A percentile compares a stretch with the other conserved stretches of the same genome.
Evolutionary conservation across 495 filamentous ascomycete species (phyloP).

Genomic region (Trichoderma virens): DNA sequence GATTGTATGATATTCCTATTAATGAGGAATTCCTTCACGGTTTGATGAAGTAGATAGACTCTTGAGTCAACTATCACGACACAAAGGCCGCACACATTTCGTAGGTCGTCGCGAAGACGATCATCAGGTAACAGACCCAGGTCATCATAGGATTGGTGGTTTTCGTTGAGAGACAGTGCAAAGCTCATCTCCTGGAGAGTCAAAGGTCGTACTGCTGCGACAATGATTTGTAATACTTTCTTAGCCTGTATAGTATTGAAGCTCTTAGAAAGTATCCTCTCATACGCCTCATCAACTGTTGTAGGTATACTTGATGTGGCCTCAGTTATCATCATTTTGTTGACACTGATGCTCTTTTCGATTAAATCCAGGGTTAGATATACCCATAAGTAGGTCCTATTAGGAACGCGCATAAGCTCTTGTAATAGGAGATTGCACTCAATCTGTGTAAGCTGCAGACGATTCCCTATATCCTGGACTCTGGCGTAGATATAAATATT

Average conservation of each 20-base stretch:
- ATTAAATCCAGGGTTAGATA: constrained; percentile 16
- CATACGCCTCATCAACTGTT: constrained; percentile 20
- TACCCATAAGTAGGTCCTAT: constrained; percentile 19
- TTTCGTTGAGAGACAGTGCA: constrained; percentile 5
- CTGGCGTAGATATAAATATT: constrained; percentile 10
- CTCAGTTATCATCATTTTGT: constrained; percentile 6
- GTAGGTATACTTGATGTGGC: constrained; percentile 11
- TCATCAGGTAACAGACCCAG: constrained; percentile 15
- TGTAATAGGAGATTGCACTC: not conserved
- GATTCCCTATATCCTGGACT: not conserved
- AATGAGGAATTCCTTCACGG: constrained; percentile 21
- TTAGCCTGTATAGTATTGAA: not conserved
- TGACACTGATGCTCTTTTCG: constrained; percentile 13
- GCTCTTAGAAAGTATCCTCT: constrained; percentile 17
- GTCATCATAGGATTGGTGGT: constrained; percentile 9
- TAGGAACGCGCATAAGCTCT: constrained; percentile 6
- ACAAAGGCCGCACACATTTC: constrained; percentile 20
- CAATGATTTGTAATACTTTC: constrained; percentile 15
- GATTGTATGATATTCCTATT: not conserved
- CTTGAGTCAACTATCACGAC: constrained; percentile 17
- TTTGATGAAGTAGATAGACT: constrained; percentile 25
- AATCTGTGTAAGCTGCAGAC: not conserved
- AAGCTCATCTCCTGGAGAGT: constrained; percentile 15
- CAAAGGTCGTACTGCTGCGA: constrained; percentile 18
- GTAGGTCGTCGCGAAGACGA: constrained; percentile 13